Evolutionary conservation across 768 basidiomycete species (phyloP), one percentile per base, ranked within the genome.

Genomic region (Mycena rebaudengoi): DNA sequence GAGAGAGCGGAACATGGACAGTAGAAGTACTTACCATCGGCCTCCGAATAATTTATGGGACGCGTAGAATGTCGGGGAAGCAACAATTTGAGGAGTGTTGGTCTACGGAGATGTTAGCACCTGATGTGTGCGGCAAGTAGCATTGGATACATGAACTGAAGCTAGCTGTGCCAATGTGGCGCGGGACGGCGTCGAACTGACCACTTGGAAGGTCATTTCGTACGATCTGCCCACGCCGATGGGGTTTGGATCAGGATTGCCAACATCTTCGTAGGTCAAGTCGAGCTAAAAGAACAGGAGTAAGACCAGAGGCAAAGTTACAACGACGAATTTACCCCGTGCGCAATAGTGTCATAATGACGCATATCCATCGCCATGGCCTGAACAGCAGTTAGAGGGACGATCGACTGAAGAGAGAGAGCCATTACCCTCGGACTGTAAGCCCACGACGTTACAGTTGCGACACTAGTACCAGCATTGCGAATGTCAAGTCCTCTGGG

Each of bases 181-280:
- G 11, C 78, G 68, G 2, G 75, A 73, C 4, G 79, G 78, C 16
- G 79, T 80, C 1, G 73, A 66, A 6, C 70, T 39, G 64, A 78
- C 73, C n/a, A 80, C 65, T 59, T 79, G 75, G n/a, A 80, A 41
- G 12, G 73, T 69, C 11, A 70, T 67, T 60, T 79, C 78, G 52
- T 78, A 79, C 2, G 77, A 79, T 20, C 77, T 71, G n/a, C 79
- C 79, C 13, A 79, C 68, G 32, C 79, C 79, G 6, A 68, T 71
- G 18, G 78, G 79, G 29, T 73, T 72, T 8, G 78, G 79, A 46
- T 79, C 72, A 0, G 79, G 79, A 49, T 80, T 64, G 3, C 78
- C 79, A 6, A 80, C 77, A 41, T 80, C 79, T 65, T 80, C 79
- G 54, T 80, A 79, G 11, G 78, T 62, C 10, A 80, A 72, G 43